Percentiles rank a stretch among this genome's conserved stretches.
phyloP scores from a whole-genome alignment of 768 basidiomycete genomes.

The Hypsizygus marmoreus region DNA sequence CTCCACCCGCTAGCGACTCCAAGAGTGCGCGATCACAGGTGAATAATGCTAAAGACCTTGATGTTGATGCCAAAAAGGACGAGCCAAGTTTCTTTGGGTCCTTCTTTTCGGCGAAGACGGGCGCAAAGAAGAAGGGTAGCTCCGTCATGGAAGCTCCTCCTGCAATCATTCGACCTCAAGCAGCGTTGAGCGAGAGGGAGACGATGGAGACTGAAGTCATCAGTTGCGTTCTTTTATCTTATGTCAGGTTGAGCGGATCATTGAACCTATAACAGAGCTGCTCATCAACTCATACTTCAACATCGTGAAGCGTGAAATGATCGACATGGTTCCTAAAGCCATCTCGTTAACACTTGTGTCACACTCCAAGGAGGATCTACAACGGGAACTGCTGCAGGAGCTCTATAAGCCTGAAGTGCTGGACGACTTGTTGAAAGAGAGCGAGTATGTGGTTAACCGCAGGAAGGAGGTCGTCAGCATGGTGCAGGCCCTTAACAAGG shows the following conservation, averaged over 20 bases:
- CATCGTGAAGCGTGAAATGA: slow-evolving; percentile 99
- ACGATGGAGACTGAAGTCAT: slow-evolving; percentile 99
- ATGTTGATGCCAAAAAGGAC: slow-evolving; percentile 87
- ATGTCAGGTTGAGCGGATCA: background rate
- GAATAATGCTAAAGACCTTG: slow-evolving; percentile 95
- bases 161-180: slow-evolving; percentile 83
- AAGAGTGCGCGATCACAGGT: slow-evolving; percentile 66
- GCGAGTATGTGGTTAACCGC: slow-evolving; percentile 83
- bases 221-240: slow-evolving; percentile 60
- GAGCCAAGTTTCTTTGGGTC: slow-evolving; percentile 93
- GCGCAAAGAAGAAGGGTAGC: slow-evolving; percentile 60
- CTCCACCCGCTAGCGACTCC: slow-evolving; percentile 53
- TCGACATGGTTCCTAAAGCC: slow-evolving; percentile 98
- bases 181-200: slow-evolving; percentile 90
- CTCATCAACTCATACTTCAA: slow-evolving; percentile 97
- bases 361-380: slow-evolving; percentile 92
- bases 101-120: slow-evolving; percentile 80
- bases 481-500: slow-evolving; percentile 94
- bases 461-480: slow-evolving; percentile 94
- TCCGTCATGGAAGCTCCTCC: slow-evolving; percentile 72
- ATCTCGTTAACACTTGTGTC: slow-evolving; percentile 90
- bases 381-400: slow-evolving; percentile 91
- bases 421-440: slow-evolving; percentile 93
- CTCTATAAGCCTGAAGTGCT: slow-evolving; percentile 97
- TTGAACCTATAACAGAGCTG: slow-evolving; percentile 60